phyloP scores from a whole-genome alignment of 2,329 filamentous ascomycete species.

The Ophiostoma sp. region DNA sequence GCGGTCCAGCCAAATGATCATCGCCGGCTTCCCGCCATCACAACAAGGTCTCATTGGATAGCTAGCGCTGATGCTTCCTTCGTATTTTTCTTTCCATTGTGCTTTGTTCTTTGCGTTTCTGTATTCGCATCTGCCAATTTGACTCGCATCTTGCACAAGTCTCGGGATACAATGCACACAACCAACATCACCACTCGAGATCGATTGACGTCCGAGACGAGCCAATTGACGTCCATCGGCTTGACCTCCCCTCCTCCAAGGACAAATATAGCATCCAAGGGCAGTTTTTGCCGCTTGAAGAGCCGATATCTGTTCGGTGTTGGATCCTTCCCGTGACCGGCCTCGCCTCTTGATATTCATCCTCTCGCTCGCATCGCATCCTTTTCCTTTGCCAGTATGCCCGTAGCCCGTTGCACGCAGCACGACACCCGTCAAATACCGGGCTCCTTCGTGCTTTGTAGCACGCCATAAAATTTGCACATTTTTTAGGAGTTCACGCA shows the following conservation, averaged over 20 bases:
- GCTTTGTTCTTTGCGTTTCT: not conserved
- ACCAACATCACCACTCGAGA: not conserved
- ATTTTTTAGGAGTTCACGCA: not conserved
- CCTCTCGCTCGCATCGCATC: not conserved
- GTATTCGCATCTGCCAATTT: not conserved
- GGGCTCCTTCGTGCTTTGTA: not conserved
- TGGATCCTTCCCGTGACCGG: not conserved
- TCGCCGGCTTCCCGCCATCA: not conserved
- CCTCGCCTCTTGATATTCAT: not conserved
- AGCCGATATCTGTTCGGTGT: not conserved
- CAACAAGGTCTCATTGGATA: no score
- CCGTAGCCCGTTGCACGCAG: conserved; percentile 16
- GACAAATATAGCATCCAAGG: not conserved
- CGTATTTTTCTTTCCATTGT: not conserved
- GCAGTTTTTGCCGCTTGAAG: not conserved
- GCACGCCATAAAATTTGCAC: not conserved
- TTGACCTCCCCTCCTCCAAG: not conserved
- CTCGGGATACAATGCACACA: not conserved
- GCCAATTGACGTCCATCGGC: not conserved
- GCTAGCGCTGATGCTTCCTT: not conserved
- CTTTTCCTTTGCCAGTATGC: no score
- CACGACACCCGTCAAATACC: conserved; percentile 25
- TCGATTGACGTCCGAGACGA: not conserved
- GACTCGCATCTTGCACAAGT: not conserved
- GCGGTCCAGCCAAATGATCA: not conserved